Evolutionary conservation across 1,139 yeast genomes (phyloP), one percentile per base, ranked within the genome.

Genomic region (Protomyces lactucae-debilis): DNA sequence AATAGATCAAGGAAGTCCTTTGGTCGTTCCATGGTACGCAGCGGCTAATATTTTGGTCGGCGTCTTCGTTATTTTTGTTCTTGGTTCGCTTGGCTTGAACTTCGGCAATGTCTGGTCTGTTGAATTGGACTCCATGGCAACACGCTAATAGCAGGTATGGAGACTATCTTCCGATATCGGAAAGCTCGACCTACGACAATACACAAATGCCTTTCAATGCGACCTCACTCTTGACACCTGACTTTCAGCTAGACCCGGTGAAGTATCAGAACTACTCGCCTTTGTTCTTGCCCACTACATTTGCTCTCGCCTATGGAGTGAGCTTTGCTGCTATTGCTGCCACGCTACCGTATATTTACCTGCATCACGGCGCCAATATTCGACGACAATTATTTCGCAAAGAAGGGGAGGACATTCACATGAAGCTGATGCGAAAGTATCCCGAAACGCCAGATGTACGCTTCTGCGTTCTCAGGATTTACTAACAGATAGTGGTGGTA

Each of bases 271-370:
- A 70, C 0, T 83, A 83, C 69, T 85, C 90, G 2, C 86, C 86
- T 9, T 79, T 86, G 63, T 86, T 81, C 73, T 76, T 86, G 66
- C 79, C 89, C 4, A 81, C 88, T n/a, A 80, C 88, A 1, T 84
- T 82, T 72, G 83, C 86, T 16, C 72, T 86, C 25, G 77, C 84
- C 18, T 12, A 85, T 70, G 88, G 88, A 55, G 74, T 84, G 72
- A 80, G 85, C 6, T 85, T 85, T 75, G 90, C 90, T 10, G 76
- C 87, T 2, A 80, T 84, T 67, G 66, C 81, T 61, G 77, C 84
- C n/a, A 80, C 86, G 3, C 71, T 85, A 56, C 76, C 79, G 23
- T 87, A 85, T 73, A 79, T 84, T 35, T 71, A 74, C 39, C 76
- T 83, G 53, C 84, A 82, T 77, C 86, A 85, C 70, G 83, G 87